phyloP scores from a whole-genome alignment of 345 rosid species.

The Salix purpurea region DNA sequence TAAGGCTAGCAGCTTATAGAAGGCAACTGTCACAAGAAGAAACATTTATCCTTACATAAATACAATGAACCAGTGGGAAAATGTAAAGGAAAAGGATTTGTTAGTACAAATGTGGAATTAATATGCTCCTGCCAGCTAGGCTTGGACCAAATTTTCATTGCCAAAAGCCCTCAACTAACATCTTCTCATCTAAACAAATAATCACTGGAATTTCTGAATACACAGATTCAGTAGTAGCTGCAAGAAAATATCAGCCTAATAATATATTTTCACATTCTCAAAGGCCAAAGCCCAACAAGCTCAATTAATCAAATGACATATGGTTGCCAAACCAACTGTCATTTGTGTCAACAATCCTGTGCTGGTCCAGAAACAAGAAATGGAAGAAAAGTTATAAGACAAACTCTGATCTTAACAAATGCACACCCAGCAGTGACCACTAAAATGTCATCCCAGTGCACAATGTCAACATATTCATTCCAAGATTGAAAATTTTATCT shows the following conservation, averaged over 20 bases:
- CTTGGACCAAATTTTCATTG: no score
- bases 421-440: no score
- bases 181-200: not conserved
- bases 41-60: no score
- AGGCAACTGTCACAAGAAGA: no score
- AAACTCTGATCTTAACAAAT: no score
- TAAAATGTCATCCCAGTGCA: not conserved
- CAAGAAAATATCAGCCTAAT: not conserved
- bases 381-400: not conserved
- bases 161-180: not conserved
- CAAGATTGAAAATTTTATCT: not conserved
- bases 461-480: not conserved
- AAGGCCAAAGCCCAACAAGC: not conserved
- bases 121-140: no score
- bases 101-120: no score
- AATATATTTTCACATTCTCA: not conserved
- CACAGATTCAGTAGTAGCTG: not conserved
- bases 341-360: not conserved
- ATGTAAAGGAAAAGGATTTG: no score
- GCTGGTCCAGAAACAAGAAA: not conserved
- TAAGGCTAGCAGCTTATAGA: no score
- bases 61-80: no score
- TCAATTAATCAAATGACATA: not conserved
- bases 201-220: not conserved
- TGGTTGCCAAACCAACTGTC: not conserved